A percentile compares a stretch with the other conserved stretches of the same genome.
These are phyloP conservation scores for Cladosporium austrohemisphaericum DNA, from an alignment of 2,329 filamentous ascomycete species.

Conservation along the genomic window DNA sequence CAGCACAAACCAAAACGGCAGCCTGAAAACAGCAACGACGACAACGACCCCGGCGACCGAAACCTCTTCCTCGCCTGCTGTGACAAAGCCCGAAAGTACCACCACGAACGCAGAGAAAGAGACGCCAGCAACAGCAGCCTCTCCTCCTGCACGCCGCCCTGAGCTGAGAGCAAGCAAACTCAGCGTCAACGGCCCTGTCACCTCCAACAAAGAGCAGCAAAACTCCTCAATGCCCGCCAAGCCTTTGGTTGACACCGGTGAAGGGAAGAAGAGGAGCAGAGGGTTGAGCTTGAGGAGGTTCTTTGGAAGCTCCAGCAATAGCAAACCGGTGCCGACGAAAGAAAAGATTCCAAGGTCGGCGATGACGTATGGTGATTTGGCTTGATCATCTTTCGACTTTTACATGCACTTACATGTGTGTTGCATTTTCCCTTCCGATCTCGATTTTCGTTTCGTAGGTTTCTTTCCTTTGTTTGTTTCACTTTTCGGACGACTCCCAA, in stretches of 20 bases:
- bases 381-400: conserved; percentile 2
- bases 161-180: too few relatives aligned
- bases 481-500: too few relatives aligned
- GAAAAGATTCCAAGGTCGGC: conserved; percentile 2
- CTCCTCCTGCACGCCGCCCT: neutral
- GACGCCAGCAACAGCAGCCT: too few relatives aligned
- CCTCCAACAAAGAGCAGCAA: too few relatives aligned
- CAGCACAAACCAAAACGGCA: too few relatives aligned
- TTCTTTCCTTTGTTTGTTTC: too few relatives aligned
- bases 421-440: too few relatives aligned
- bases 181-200: neutral
- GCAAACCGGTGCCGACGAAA: neutral
- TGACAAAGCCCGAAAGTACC: too few relatives aligned
- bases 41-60: too few relatives aligned
- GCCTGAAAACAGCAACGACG: too few relatives aligned
- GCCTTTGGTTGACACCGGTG: neutral
- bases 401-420: too few relatives aligned
- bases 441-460: too few relatives aligned
- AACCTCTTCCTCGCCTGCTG: neutral
- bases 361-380: conserved; percentile 15
- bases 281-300: conserved; percentile 7
- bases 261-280: conserved; percentile 6
- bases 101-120: neutral
- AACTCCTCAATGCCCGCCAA: neutral
- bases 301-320: neutral